Evolutionary conservation across 179 eudicot genomes (phyloP).

Genomic region (Gypsophila paniculata): DNA sequence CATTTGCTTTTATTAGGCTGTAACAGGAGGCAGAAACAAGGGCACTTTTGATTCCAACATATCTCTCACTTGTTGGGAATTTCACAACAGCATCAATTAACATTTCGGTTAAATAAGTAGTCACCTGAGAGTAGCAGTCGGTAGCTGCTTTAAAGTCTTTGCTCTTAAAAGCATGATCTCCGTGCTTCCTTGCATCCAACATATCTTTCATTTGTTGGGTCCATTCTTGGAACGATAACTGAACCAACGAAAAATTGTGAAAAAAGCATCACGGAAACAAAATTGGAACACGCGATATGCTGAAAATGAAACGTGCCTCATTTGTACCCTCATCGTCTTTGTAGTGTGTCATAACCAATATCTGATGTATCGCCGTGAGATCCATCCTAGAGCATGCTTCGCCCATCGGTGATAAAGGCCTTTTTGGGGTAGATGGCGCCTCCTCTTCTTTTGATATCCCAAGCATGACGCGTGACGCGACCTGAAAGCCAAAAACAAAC

Average conservation of each 20-base stretch:
- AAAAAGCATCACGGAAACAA: not conserved
- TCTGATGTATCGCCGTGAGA: slow-evolving; percentile 91
- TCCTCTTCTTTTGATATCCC: slow-evolving; percentile 66
- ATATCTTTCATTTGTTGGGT: slow-evolving; percentile 98
- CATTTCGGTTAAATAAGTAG: not conserved
- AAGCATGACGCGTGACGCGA: slow-evolving; percentile 62
- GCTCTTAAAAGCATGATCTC: slow-evolving; percentile 87
- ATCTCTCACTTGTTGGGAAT: too few species aligned
- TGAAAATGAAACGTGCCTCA: slow-evolving; percentile 50
- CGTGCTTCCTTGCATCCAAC: slow-evolving; percentile 90
- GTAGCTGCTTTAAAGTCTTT: slow-evolving; percentile 83
- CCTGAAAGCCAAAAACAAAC: slow-evolving; percentile 34
- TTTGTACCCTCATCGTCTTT: slow-evolving; percentile 91
- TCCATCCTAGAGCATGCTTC: slow-evolving; percentile 92
- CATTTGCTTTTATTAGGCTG: too few species aligned
- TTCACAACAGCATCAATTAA: not conserved
- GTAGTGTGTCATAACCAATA: slow-evolving; percentile 73
- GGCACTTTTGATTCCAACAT: too few species aligned
- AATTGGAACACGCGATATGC: not conserved
- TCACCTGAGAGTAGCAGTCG: slow-evolving; percentile 96
- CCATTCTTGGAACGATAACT: slow-evolving; percentile 99
- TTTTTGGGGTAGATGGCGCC: slow-evolving; percentile 74
- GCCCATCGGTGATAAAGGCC: slow-evolving; percentile 81
- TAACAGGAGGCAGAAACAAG: too few species aligned
- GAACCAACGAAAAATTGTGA: slow-evolving; percentile 16